A percentile compares a stretch with the other conserved stretches of the same genome.
Evolutionary conservation across 116 monocot genomes (phyloP).

Genomic region (Iris pallida): DNA sequence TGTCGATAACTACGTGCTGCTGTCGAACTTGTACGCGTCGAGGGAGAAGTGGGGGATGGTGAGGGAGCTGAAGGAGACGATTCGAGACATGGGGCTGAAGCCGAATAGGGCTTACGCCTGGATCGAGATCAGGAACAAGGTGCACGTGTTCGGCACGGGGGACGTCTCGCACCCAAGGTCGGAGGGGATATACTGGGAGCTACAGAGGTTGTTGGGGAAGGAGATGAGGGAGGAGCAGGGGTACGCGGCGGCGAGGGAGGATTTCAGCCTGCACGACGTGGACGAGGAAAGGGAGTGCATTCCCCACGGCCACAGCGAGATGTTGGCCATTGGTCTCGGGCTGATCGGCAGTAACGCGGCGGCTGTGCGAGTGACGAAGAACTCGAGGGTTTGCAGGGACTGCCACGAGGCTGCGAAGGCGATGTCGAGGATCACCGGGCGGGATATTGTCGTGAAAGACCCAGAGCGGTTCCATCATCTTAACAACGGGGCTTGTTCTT

Average conservation of each 20-base stretch:
- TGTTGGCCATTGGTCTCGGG: slow-evolving; percentile 54
- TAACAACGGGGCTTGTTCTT: slow-evolving; percentile 49
- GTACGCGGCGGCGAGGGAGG: slow-evolving; percentile 14
- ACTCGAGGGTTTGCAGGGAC: slow-evolving; percentile 39
- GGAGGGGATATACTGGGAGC: slow-evolving; percentile 45
- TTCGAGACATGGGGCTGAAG: slow-evolving; percentile 53
- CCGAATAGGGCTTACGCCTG: slow-evolving; percentile 46
- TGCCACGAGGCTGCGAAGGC: slow-evolving; percentile 47
- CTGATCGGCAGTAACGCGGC: slow-evolving; percentile 25
- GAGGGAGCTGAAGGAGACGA: slow-evolving; percentile 28
- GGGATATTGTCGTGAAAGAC: slow-evolving; percentile 55
- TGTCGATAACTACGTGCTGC: slow-evolving; percentile 48
- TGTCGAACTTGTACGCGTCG: slow-evolving; percentile 40
- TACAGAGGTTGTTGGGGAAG: slow-evolving; percentile 25
- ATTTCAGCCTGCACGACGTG: slow-evolving; percentile 58
- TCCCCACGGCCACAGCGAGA: slow-evolving; percentile 45
- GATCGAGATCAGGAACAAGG: slow-evolving; percentile 51
- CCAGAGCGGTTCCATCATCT: slow-evolving; percentile 52
- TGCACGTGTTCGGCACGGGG: slow-evolving; percentile 52
- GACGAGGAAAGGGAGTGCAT: slow-evolving; percentile 56
- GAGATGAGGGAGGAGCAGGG: slow-evolving; percentile 22
- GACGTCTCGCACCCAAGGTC: slow-evolving; percentile 58
- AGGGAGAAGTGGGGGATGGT: slow-evolving; percentile 24
- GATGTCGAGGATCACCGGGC: slow-evolving; percentile 23
- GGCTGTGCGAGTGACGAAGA: slow-evolving; percentile 38